Percentiles rank a stretch among this genome's conserved stretches.
These are phyloP conservation scores for Myriosclerotinia duriaeana DNA, from an alignment of 2,329 filamentous ascomycete genomes.

Conservation along the genomic window DNA sequence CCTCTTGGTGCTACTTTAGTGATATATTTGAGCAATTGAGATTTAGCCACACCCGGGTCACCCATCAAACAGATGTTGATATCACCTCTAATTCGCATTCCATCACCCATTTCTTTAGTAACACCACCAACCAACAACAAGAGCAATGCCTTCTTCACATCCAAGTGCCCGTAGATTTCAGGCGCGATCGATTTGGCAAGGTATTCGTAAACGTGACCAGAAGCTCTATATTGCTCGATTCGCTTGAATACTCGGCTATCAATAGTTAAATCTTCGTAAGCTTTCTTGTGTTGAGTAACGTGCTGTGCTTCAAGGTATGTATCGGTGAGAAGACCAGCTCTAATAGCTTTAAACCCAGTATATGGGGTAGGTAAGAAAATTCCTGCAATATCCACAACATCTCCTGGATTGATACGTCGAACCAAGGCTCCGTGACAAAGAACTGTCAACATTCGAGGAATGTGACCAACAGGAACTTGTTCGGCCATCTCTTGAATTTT, in stretches of 20 bases:
- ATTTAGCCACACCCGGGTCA: constrained; percentile 99
- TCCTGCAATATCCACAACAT: constrained; percentile 89
- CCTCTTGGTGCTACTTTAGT: constrained; percentile 92
- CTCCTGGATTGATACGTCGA: constrained; percentile 85
- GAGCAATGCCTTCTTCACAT: constrained; percentile 98
- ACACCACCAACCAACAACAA: constrained; percentile 94
- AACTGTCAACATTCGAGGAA: constrained; percentile 85
- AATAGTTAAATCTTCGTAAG: constrained; percentile 87
- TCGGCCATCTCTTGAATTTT: constrained; percentile 99
- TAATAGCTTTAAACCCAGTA: constrained; percentile 97
- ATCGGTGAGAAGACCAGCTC: constrained; percentile 91
- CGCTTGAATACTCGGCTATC: constrained; percentile 76
- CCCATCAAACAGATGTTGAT: constrained; percentile 99
- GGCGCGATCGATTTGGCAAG: constrained; percentile 94
- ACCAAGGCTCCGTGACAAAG: constrained; percentile 86
- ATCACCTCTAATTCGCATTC: constrained; percentile 98
- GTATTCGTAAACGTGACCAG: constrained; percentile 92
- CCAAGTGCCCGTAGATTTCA: constrained; percentile 93
- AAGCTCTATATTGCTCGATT: constrained; percentile 81
- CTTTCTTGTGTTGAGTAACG: constrained; percentile 95
- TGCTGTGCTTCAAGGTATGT: constrained; percentile 95
- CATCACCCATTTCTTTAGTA: constrained; percentile 93
- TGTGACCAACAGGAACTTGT: constrained; percentile 96
- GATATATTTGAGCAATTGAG: constrained; percentile 96
- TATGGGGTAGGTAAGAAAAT: constrained; percentile 97